These are phyloP conservation scores for Leptomonas pyrrhocoris DNA, from an alignment of 208 protist species.

Conservation along the genomic window DNA sequence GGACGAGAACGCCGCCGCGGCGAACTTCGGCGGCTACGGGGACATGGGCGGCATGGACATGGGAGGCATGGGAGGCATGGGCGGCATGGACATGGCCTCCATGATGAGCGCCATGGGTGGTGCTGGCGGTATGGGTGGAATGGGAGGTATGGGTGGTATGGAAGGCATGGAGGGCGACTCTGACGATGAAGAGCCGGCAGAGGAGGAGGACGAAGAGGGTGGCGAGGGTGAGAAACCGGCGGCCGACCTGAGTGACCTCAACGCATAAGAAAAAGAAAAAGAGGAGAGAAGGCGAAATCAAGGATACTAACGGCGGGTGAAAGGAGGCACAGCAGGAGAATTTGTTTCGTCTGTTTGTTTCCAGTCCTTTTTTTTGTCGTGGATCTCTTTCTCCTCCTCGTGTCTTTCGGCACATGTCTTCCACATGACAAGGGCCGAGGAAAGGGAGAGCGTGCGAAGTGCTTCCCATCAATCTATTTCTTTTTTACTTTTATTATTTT, in stretches of 20 bases:
- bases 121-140: constrained; percentile 29
- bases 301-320: neutral
- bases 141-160: constrained; percentile 29
- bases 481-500: neutral
- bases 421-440: neutral
- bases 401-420: neutral
- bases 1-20: constrained; percentile 52
- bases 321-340: too few species aligned
- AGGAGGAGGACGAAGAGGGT: constrained; percentile 35
- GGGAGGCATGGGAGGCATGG: constrained; percentile 40
- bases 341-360: too few species aligned
- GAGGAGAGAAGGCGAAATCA: neutral
- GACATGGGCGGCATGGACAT: constrained; percentile 73
- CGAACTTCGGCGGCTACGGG: constrained; percentile 84
- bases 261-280: constrained; percentile 31
- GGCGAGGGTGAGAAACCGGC: constrained; percentile 46
- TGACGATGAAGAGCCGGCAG: constrained; percentile 52
- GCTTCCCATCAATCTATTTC: neutral
- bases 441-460: neutral
- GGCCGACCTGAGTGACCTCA: constrained; percentile 68
- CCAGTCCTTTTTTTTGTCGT: too few species aligned
- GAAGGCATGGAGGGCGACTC: constrained; percentile 39
- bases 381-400: too few species aligned
- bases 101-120: constrained; percentile 52
- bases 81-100: constrained; percentile 52